These are phyloP conservation scores for Castanea crenata DNA, from an alignment of 306 rosid species.

Conservation along the genomic window DNA sequence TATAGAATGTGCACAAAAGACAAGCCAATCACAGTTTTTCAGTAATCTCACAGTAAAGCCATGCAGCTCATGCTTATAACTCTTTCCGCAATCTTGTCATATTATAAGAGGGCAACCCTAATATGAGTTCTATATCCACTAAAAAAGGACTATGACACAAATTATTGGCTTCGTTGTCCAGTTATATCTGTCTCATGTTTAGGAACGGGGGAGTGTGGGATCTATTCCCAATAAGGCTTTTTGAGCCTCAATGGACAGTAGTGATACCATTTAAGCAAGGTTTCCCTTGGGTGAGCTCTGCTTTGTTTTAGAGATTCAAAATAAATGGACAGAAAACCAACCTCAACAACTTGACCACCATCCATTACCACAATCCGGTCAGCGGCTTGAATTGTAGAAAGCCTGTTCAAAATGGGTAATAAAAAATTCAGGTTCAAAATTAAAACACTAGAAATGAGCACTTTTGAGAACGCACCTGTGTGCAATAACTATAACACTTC, in stretches of 20 bases:
- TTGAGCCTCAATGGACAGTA: not conserved
- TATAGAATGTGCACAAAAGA: not conserved
- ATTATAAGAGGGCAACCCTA: not conserved
- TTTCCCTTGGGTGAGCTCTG: not conserved
- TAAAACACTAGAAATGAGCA: conserved; percentile 1
- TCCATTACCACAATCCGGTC: conserved; percentile 96
- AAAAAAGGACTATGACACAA: not conserved
- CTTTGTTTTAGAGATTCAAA: conserved; percentile 12
- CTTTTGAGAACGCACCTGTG: conserved; percentile 59
- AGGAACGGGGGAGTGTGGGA: not conserved
- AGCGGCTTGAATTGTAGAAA: conserved; percentile 93
- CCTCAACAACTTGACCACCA: conserved; percentile 81
- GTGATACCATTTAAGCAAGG: not conserved
- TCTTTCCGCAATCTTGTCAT: not conserved
- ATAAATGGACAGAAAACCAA: conserved; percentile 35
- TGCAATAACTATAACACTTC: conserved; percentile 86
- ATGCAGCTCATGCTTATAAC: conserved; percentile 6
- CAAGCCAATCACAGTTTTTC: conserved; percentile 11
- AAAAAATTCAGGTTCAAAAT: conserved; percentile 13
- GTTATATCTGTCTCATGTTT: conserved; percentile 16
- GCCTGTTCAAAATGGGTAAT: conserved; percentile 43
- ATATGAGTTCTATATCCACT: not conserved
- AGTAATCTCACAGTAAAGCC: conserved; percentile 7
- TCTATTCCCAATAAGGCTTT: not conserved
- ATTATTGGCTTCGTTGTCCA: conserved; percentile 16